Base-by-base conservation (phyloP, 345 rosid species). In the Populus deltoides region DNA sequence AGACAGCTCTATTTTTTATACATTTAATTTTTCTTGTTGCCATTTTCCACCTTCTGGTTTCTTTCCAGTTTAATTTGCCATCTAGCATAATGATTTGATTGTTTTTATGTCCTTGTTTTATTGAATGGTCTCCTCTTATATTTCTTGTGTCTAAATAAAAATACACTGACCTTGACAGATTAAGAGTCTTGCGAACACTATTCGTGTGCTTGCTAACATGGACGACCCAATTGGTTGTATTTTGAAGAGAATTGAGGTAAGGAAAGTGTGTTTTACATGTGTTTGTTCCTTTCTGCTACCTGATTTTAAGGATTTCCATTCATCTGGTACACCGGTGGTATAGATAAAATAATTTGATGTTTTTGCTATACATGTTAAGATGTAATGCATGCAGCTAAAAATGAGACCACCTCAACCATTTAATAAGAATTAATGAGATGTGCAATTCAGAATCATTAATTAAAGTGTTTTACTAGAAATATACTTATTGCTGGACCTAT, bases 151-250 rank as follows among this genome's bases (percentile, higher is more conserved):
- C 65, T 81, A 63, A 73, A 18, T 74, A 35, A 82, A 41, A 2
- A 36, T 75, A 3, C 77, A 33, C 77, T 75, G 47, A 73, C 20
- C 63, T 70, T 74, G 71, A 35, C 89, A 96, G 99, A 91, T 94
- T 78, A 86, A 82, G 17, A 89, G 88, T 84, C 98, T 97, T 82
- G 89, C 96, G 49, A 79, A 85, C 74, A 88, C 95, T 27, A 86
- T 97, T 76, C 98, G 97, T 65, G 80, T 86, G 79, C 95, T 97
- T 82, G 98, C 97, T 9, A 87, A 92, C 79, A 92, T 97, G 99
- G 93, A 92, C 81, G 99, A 97, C 80, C 97, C 99, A 73, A 90
- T 92, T 57, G 97, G 99, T 62, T 86, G 74, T 76, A 87, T 94
- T 80, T 80, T 91, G 82, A 92, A 97, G 89, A 92, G 85, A 90